These are phyloP conservation scores for Infundibulicybe gibba DNA, from an alignment of 768 basidiomycete species.

Conservation along the genomic window DNA sequence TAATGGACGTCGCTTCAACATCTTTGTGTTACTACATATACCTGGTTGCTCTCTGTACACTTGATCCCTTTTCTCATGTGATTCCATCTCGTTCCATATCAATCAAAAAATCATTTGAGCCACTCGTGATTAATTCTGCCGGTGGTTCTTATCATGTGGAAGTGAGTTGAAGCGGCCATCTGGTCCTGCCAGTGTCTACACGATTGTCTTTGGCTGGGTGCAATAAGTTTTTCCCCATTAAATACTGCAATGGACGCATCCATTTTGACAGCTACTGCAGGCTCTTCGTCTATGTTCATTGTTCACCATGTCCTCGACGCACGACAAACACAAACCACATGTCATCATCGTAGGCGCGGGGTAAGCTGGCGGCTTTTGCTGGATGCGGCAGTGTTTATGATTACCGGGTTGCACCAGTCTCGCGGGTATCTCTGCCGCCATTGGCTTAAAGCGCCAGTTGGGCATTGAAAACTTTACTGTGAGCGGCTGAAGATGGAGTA, in stretches of 20 bases:
- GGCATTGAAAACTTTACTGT: slow-evolving; percentile 47
- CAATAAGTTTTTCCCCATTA: too few species aligned
- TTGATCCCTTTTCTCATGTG: neutral
- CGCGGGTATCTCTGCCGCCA: slow-evolving; percentile 45
- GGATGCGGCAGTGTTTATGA: neutral
- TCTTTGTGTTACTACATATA: neutral
- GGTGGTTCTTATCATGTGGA: too few species aligned
- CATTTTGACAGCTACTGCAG: too few species aligned
- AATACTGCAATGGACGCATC: too few species aligned
- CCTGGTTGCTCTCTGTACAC: slow-evolving; percentile 5
- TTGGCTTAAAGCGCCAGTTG: slow-evolving; percentile 40
- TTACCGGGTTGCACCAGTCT: slow-evolving; percentile 23
- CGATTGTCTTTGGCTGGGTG: too few species aligned
- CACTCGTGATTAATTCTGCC: too few species aligned
- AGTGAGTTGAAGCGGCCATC: too few species aligned
- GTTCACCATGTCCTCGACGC: too few species aligned
- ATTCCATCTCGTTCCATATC: neutral
- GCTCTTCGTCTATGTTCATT: slow-evolving; percentile 61
- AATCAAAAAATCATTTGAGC: neutral
- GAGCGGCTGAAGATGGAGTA: slow-evolving; percentile 9
- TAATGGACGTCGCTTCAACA: neutral
- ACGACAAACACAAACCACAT: neutral
- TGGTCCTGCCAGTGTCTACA: too few species aligned
- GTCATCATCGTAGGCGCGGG: neutral
- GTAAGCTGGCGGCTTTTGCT: neutral